These are phyloP conservation scores for Phoenix roebelenii DNA, from an alignment of 176 grass and related monocot species.

Conservation along the genomic window DNA sequence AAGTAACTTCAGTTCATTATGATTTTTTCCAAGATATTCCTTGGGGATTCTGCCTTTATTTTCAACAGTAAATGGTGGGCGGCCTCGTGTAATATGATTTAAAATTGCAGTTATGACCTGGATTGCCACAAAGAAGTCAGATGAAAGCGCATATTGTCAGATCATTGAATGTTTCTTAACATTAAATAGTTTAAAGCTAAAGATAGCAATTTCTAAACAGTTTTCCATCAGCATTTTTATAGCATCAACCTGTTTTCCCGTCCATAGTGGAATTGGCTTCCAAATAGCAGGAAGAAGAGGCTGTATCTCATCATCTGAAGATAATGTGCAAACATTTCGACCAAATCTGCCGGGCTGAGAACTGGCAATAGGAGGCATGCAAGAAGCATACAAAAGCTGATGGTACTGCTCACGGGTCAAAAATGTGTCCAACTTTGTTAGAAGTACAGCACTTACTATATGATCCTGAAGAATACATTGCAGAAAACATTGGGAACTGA, in stretches of 20 bases:
- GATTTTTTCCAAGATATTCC: slow-evolving; percentile 37
- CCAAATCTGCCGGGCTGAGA: slow-evolving; percentile 19
- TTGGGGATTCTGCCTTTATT: slow-evolving; percentile 51
- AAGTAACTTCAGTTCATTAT: slow-evolving; percentile 29
- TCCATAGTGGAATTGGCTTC: slow-evolving; percentile 69
- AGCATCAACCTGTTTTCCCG: slow-evolving; percentile 68
- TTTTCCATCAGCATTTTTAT: background rate
- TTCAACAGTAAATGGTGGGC: slow-evolving; percentile 61
- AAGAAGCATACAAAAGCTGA: slow-evolving; percentile 75
- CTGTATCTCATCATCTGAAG: slow-evolving; percentile 34
- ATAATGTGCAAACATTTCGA: slow-evolving; percentile 45
- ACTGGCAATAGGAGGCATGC: slow-evolving; percentile 34
- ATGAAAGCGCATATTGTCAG: background rate
- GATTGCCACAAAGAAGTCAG: slow-evolving; percentile 4
- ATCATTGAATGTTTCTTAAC: background rate
- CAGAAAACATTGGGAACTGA: background rate
- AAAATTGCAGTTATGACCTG: slow-evolving; percentile 94
- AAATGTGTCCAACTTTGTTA: slow-evolving; percentile 68
- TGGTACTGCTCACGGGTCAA: slow-evolving; percentile 79
- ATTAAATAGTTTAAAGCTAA: too few species aligned
- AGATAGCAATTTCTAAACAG: too few species aligned
- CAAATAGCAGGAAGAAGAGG: slow-evolving; percentile 50
- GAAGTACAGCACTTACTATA: slow-evolving; percentile 83
- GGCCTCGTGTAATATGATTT: slow-evolving; percentile 75
- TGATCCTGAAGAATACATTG: slow-evolving; percentile 53